Evolutionary conservation across 805 yeast genomes (phyloP), one percentile per base, ranked within the genome.

Genomic region (Yamadazyma paraphyllophila): DNA sequence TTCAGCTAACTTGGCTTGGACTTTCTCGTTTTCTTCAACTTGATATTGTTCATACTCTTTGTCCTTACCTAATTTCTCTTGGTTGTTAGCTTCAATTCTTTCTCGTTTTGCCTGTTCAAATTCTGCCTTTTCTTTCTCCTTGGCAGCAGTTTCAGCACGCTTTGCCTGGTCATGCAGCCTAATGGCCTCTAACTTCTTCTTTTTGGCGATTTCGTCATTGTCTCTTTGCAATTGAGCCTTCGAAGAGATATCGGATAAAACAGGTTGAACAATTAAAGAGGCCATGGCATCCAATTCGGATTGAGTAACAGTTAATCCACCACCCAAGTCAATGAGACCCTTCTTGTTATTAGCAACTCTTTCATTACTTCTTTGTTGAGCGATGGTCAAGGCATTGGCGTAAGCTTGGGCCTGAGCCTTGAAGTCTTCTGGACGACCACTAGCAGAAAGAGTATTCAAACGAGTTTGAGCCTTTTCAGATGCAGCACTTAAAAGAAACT

Each of bases 231-330:
- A 76, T 16, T 66, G 73, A 15, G 95, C 96, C 59, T 86, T 83
- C 38, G 73, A 66, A 55, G 78, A 73, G 57, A 92, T 80, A 63
- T 88, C 91, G 33, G 73, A 75, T 57, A 92, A 71, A 4, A 92
- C 90, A 7, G 99, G 99, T 53, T 78, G 75, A 47, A 94, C 96
- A 58, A 87, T 74, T 39, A 82, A 76, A 49, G 81, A 69, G 15
- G 99, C 98, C 70, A 92, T 78, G 42, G 76, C 76, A 52, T 88
- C 85, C 50, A 94, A 79, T 58, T 91, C 97, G 15, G 73, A 77
- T 48, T 77, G 85, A 33, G 86, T 73, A 77, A 92, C 80, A 58
- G 76, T 79, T 47, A 88, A 74, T 2, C 97, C 98, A 51, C 96
- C 96, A 49, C 99, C 99, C 51, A 92, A 67, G 58, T 88, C 76